Base-by-base conservation (phyloP, 352 stramenopile genomes). In the Phytophthora uliginosa region DNA sequence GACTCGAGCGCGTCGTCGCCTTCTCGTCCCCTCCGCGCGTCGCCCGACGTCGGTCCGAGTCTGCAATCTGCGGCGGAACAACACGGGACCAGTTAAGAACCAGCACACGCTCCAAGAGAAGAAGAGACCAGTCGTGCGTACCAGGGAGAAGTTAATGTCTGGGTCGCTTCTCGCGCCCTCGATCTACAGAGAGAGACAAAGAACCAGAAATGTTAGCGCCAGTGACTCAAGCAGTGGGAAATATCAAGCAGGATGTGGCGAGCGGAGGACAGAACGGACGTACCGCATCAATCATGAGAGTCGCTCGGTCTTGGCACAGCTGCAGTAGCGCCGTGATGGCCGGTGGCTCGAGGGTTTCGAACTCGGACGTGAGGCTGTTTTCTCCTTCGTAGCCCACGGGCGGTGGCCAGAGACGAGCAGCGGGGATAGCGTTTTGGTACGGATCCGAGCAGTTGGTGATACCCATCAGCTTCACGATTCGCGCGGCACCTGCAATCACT, bases 391-490 rank as follows among this genome's bases (percentile, higher is more conserved):
- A 83, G 2, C 64, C 74, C 10, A 86, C 75, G 3, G 86, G 75
- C 9, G 82, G 86, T 24, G 87, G 89, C 86, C 89, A 94, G 18
- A 95, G 63, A 0, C 81, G 74, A 12, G 74, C 73, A 3, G 84
- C 88, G 8, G 84, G 78, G 33, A 96, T 83, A 12, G 82, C 83
- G 18, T 86, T 87, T 63, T 90, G 80, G 50, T 90, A 79, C 18
- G 89, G 86, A 45, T 74, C 78, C 0, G 71, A 77, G 36, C 86
- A 93, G 18, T 85, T 91, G 3, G 86, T 95, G 61, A 94, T 85
- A 4, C 88, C 88, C 48, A 92, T 66, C 18, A 96, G 82, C 57
- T 94, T 92, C 22, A 91, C 86, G 53, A 95, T 83, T 34, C 88
- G 78, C 18, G 85, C 83, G 0, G 84, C 83, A 18, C 89, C 88